Base-by-base conservation (phyloP, 78 protist genomes). In the Diacronema lutheri region DNA sequence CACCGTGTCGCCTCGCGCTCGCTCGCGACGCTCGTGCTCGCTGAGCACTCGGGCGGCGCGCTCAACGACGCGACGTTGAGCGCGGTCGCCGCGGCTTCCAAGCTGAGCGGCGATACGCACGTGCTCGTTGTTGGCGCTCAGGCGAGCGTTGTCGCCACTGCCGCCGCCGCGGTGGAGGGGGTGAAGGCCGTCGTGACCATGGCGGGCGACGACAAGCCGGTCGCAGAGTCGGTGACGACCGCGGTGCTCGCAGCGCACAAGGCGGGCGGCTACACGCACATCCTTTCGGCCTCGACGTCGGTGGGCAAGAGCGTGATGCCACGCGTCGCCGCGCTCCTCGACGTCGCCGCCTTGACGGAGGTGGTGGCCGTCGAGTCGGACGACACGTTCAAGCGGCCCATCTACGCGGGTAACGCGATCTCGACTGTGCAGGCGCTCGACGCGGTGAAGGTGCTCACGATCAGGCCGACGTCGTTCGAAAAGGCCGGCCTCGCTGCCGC, bases 321-420 rank as follows among this genome's bases (percentile, higher is more conserved):
- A 38, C 94, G 98, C 38, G 90, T 92, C 14, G 97, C 97, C 11
- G 98, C 96, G 35, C 20, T 46, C 83, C 90, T 94, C 33, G 97
- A 95, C 62, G 94, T 92, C 35, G 68, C 94, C 91, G 20, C 69
- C 29, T 14, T 65, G 41, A 83, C 96, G 26, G 96, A 97, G 16
- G 86, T 97, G 55, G 77, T 89, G 5, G 86, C 26, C n/a, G 72
- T 97, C 16, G 40, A 91, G 60, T 9, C 56, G 56, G 93, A 79
- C 44, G 90, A 90, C 90, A 96, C 96, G 10, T 97, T 96, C 60
- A 89, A 78, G 20, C 95, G 98, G n/a, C 96, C 97, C 55, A 95
- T 95, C 76, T 97, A 96, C 86, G 99, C 99, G 31, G 97, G 98
- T 20, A 98, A 98, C 87, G 99, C 98, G 7, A 76, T 98, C 31